Evolutionary conservation across 2,329 filamentous ascomycete species (phyloP).

Genomic region (Verticillium dahliae): DNA sequence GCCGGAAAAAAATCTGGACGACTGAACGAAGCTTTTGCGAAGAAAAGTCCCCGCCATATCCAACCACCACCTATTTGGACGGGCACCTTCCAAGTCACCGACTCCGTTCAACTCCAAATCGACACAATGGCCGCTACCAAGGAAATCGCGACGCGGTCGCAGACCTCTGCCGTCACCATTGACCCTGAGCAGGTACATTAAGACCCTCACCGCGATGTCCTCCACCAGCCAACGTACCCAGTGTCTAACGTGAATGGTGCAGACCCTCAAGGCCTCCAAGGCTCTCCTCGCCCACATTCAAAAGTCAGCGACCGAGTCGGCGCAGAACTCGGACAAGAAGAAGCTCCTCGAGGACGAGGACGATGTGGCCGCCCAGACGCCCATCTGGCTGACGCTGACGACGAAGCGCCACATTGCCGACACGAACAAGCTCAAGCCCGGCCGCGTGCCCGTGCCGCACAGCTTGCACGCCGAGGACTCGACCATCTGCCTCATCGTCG

Average conservation of each 20-base stretch:
- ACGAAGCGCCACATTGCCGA: slow-evolving; percentile 64
- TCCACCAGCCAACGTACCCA: too few relatives aligned
- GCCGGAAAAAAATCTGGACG: slow-evolving; percentile 10
- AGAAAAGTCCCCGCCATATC: slow-evolving; percentile 9
- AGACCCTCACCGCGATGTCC: not conserved
- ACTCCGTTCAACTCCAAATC: not conserved
- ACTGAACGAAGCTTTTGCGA: slow-evolving; percentile 2
- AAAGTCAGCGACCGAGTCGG: slow-evolving; percentile 39
- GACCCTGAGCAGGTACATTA: slow-evolving; percentile 32
- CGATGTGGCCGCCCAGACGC: slow-evolving; percentile 36
- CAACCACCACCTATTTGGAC: not conserved
- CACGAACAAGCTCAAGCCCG: slow-evolving; percentile 73
- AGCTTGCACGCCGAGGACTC: slow-evolving; percentile 62
- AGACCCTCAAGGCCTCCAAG: slow-evolving; percentile 58
- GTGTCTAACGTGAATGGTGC: not conserved
- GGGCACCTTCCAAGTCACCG: not conserved
- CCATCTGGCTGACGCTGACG: slow-evolving; percentile 56
- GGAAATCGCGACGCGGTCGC: slow-evolving; percentile 23
- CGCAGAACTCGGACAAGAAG: slow-evolving; percentile 35
- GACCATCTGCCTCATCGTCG: slow-evolving; percentile 81
- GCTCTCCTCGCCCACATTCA: slow-evolving; percentile 57
- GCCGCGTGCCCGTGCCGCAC: slow-evolving; percentile 74
- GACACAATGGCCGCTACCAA: slow-evolving; percentile 33
- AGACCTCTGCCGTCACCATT: slow-evolving; percentile 24
- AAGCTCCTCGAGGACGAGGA: slow-evolving; percentile 45